Percentiles rank a stretch among this genome's conserved stretches.
phyloP scores from a whole-genome alignment of 805 yeast species.

The Blastobotrys peoriensis region DNA sequence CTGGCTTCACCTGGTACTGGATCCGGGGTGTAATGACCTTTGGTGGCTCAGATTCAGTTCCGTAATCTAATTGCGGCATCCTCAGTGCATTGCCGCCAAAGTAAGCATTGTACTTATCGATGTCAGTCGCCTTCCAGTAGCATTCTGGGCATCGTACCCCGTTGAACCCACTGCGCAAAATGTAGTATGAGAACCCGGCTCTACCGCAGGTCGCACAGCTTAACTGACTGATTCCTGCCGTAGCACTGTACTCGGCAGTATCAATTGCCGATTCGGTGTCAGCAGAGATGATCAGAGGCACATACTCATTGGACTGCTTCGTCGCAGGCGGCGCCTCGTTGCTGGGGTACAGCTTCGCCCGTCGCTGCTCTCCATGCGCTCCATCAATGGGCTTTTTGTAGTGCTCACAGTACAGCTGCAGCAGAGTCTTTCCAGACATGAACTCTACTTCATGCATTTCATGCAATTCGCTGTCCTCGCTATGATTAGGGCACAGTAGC shows the following conservation, averaged over 20 bases:
- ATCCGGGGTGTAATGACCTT: too few species aligned
- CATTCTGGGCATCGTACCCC: slow-evolving; percentile 13
- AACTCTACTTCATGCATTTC: slow-evolving; percentile 23
- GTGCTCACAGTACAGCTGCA: slow-evolving; percentile 26
- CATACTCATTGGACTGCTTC: not conserved
- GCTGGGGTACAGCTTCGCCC: slow-evolving; percentile 8
- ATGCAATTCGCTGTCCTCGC: slow-evolving; percentile 15
- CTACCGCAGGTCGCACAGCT: not conserved
- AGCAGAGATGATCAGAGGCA: slow-evolving; percentile 4
- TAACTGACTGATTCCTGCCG: not conserved
- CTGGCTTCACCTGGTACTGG: too few species aligned
- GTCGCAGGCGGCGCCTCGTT: not conserved
- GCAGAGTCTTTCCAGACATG: slow-evolving; percentile 20
- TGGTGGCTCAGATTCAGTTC: too few species aligned
- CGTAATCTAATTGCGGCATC: not conserved
- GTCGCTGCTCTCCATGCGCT: slow-evolving; percentile 12
- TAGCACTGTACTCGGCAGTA: not conserved
- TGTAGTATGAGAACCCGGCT: not conserved
- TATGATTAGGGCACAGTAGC: slow-evolving; percentile 29
- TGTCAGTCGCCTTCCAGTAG: slow-evolving; percentile 14
- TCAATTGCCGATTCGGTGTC: not conserved
- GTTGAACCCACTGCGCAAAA: not conserved
- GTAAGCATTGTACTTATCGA: slow-evolving; percentile 4
- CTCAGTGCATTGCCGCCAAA: not conserved
- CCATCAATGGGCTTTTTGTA: slow-evolving; percentile 18